Percentiles rank a stretch among this genome's conserved stretches.
Conservation (phyloP, 371 early-diverging fungal species). For the Apophysomyces variabilis region DNA sequence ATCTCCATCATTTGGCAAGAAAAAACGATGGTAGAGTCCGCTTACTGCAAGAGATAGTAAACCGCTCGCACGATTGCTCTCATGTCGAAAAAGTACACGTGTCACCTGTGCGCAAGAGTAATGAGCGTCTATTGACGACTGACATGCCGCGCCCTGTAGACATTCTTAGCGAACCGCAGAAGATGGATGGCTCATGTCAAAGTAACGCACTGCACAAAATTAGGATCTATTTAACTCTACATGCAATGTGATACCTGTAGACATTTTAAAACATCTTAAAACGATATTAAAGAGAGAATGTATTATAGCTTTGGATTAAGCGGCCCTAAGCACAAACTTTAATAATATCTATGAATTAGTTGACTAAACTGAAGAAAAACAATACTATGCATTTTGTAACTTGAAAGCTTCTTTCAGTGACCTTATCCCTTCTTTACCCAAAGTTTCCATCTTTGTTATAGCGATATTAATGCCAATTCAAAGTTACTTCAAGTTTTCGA, state of each 20-base stretch:
- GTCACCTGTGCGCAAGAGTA: background rate
- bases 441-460: no score
- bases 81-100: conserved; percentile 7
- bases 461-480: no score
- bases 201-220: background rate
- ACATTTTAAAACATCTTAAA: background rate
- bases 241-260: background rate
- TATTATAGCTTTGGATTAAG: conserved; percentile 12
- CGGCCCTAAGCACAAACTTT: conserved; percentile 1
- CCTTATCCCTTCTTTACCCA: no score
- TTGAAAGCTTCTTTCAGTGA: no score
- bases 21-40: background rate
- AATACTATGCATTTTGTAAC: no score
- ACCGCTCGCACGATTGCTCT: conserved; percentile 4
- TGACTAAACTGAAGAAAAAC: no score
- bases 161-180: background rate
- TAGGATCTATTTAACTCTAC: no score
- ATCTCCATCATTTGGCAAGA: background rate
- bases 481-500: no score
- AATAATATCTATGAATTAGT: conserved; percentile 7
- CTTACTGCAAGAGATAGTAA: conserved; percentile 8
- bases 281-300: background rate
- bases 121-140: background rate
- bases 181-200: conserved; percentile 9
- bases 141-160: background rate